Conservation (phyloP, 208 protist species). For the Herpetomonas tarakana region DNA sequence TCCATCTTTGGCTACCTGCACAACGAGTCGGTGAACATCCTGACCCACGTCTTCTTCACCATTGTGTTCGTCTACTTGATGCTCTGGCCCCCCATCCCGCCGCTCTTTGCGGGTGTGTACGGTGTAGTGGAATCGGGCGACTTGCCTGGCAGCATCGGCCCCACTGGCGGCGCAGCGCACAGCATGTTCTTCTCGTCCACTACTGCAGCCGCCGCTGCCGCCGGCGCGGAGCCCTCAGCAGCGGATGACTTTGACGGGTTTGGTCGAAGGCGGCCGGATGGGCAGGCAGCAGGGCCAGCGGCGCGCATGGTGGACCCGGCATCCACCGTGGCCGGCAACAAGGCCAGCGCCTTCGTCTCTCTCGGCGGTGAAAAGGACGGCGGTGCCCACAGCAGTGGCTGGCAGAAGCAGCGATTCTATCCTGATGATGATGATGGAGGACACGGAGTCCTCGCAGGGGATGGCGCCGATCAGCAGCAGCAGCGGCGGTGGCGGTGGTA, state of each 20-base stretch:
- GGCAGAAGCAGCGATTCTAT: background rate
- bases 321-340: background rate
- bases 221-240: background rate
- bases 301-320: background rate
- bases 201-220: background rate
- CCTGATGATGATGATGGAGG: background rate
- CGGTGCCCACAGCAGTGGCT: background rate
- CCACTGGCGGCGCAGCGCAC: background rate
- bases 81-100: slow-evolving; percentile 32
- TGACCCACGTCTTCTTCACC: slow-evolving; percentile 34
- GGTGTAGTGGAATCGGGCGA: background rate
- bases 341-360: background rate
- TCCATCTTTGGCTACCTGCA: slow-evolving; percentile 48
- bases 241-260: background rate
- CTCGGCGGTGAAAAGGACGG: background rate
- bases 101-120: slow-evolving; percentile 3
- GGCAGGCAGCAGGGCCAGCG: too few species aligned
- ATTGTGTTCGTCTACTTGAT: slow-evolving; percentile 35
- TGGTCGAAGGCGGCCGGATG: too few species aligned
- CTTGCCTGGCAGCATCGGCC: background rate
- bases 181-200: background rate
- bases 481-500: too few species aligned
- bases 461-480: background rate
- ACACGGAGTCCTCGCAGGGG: background rate
- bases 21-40: slow-evolving; percentile 69